Base-by-base conservation (phyloP, 208 protist genomes). In the Herpetomonas tarakana region DNA sequence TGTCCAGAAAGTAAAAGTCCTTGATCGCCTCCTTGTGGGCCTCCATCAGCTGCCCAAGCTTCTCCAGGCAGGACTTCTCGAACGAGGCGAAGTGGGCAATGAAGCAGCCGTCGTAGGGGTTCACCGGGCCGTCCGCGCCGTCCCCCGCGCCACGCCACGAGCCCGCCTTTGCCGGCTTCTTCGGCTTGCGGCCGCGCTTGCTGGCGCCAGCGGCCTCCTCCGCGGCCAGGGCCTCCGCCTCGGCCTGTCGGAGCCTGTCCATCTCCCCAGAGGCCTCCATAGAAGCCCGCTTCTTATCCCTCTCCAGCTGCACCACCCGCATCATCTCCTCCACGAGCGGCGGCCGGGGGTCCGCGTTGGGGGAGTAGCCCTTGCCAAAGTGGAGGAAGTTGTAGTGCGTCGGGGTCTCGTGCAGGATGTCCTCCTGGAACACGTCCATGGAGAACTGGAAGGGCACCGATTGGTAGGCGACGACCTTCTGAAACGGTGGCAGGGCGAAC, bases 301-400 rank as follows among this genome's bases (percentile, higher is more conserved):
- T 81, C 63, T 93, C 89, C 22, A 74, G 49, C 11, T 63, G 62
- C 22, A 96, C 82, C 38, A 93, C 81, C 38, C 80, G 84, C 73
- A 96, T 78, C 16, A 96, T 70, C 65, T 93, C 84, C n/a, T 68
- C 65, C 30, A 93, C 58, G 30, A 81, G 90, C 2, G 38, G 62
- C 16, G 71, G 76, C 7, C 89, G 73, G 2, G 89, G 89, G 66
- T 96, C 89, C 18, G 63, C 71, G 73, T 91, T 96, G 6, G 86
- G 86, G 25, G 77, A 92, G 65, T 86, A 93, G 14, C 76, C 84
- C 39, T 91, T 89, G 3, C 86, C 89, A 62, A 96, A 92, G 69
- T 96, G 86, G 12, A 96, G 60, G 50, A 86, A 96, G 71, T 96
- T 84, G 61, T 93, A 96, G 71, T 96, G 89, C 57, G 65, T 85